phyloP scores from a whole-genome alignment of 306 rosid genomes.

The Lathyrus sativus region DNA sequence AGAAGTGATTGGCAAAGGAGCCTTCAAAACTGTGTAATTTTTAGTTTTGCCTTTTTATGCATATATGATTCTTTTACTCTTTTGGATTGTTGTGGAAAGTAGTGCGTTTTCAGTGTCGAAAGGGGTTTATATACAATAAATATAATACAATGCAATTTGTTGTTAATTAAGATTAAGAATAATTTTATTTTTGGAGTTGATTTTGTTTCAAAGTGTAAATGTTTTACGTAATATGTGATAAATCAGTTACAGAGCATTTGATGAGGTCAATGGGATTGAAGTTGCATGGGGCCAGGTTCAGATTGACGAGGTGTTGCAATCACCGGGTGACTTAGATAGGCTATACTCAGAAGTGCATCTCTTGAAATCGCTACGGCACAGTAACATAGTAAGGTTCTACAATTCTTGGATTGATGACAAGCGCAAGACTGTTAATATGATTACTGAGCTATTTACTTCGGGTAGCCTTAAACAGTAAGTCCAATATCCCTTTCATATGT shows the following conservation, averaged over 20 bases:
- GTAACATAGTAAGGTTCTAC: conserved; percentile 68
- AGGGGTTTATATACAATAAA: background rate
- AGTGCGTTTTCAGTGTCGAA: no score
- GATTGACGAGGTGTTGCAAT: conserved; percentile 67
- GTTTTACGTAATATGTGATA: conserved; percentile 34
- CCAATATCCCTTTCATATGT: conserved; percentile 19
- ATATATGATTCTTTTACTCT: background rate
- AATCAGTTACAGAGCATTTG: conserved; percentile 82
- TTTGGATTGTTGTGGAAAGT: background rate
- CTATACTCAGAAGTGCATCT: conserved; percentile 80
- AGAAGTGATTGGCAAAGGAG: conserved; percentile 55
- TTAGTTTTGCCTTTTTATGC: background rate
- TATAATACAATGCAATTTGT: background rate
- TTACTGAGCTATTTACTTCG: conserved; percentile 84
- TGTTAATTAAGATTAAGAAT: background rate
- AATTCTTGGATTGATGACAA: conserved; percentile 87
- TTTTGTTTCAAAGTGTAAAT: conserved; percentile 4
- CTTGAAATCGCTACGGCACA: conserved; percentile 65
- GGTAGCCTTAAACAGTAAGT: conserved; percentile 88
- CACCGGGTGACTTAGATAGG: conserved; percentile 77
- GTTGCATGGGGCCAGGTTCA: conserved; percentile 86
- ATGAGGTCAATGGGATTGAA: conserved; percentile 81
- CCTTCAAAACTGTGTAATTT: conserved; percentile 51
- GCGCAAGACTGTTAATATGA: conserved; percentile 75
- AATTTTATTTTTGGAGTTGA: conserved; percentile 9